These are phyloP conservation scores for Botrytis fragariae DNA, from an alignment of 2,329 filamentous ascomycete species.

Conservation along the genomic window DNA sequence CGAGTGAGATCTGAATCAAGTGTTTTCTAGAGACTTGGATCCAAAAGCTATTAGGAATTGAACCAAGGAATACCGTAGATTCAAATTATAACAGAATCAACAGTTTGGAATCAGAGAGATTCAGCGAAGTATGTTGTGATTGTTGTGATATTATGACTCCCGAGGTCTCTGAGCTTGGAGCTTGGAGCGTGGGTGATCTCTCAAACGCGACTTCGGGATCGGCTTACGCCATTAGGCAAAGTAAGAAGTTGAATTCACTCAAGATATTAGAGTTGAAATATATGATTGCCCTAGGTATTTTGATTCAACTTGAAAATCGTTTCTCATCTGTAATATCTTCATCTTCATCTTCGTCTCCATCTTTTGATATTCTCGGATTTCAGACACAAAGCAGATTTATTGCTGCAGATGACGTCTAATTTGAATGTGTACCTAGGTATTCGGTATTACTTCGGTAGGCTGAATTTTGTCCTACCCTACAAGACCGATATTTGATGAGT, in stretches of 20 bases:
- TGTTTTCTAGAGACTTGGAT: background rate
- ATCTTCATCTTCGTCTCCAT: background rate
- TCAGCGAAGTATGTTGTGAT: background rate
- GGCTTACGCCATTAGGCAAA: constrained; percentile 13
- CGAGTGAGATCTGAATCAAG: background rate
- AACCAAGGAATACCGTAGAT: background rate
- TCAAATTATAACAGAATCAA: background rate
- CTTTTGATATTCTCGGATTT: background rate
- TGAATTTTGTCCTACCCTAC: background rate
- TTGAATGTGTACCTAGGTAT: background rate
- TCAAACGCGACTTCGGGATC: constrained; percentile 7
- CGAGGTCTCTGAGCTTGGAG: background rate
- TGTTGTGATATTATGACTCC: background rate
- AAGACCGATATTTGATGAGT: background rate
- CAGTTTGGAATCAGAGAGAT: background rate
- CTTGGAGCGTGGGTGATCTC: constrained; percentile 4
- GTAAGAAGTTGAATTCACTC: background rate
- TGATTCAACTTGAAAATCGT: background rate
- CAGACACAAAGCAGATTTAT: background rate
- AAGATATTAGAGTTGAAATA: background rate
- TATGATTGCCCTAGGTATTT: background rate
- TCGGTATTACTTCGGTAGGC: background rate
- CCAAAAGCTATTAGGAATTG: background rate
- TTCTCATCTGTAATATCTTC: background rate
- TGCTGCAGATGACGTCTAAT: background rate